Evolutionary conservation across 331 rosid species (phyloP).

Genomic region (Stylosanthes scabra): DNA sequence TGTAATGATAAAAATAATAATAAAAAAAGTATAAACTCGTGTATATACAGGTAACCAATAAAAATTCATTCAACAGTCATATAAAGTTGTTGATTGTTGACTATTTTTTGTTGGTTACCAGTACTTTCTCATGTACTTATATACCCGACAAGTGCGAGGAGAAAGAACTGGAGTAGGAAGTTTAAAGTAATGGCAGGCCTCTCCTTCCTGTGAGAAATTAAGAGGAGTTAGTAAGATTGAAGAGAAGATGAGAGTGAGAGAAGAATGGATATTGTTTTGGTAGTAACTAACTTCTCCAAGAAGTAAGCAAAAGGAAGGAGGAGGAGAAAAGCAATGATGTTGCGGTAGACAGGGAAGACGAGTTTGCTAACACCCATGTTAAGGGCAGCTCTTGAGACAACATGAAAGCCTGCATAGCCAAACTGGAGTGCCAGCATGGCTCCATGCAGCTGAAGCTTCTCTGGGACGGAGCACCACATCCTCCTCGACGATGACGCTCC

Average conservation of each 20-base stretch:
- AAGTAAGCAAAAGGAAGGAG: slow-evolving; percentile 92
- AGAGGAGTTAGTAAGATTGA: neutral
- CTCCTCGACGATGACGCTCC: slow-evolving; percentile 53
- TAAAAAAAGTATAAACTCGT: too few species aligned
- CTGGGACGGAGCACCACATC: slow-evolving; percentile 86
- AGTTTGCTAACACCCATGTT: slow-evolving; percentile 97
- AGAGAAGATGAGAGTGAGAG: too few species aligned
- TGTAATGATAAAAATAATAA: too few species aligned
- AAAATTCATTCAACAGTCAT: too few species aligned
- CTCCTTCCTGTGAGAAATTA: slow-evolving; percentile 70
- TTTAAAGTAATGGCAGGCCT: slow-evolving; percentile 81
- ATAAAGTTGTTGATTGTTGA: too few species aligned
- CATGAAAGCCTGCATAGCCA: slow-evolving; percentile 97
- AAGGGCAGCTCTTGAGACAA: slow-evolving; percentile 92
- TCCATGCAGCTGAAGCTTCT: slow-evolving; percentile 79
- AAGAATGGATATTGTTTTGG: too few species aligned
- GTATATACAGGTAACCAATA: too few species aligned
- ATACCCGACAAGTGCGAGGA: slow-evolving; percentile 96
- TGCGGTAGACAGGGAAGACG: slow-evolving; percentile 91
- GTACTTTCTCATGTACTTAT: too few species aligned
- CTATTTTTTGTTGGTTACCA: too few species aligned
- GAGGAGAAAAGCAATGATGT: slow-evolving; percentile 81
- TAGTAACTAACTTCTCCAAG: slow-evolving; percentile 68
- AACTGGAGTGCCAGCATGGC: slow-evolving; percentile 98
- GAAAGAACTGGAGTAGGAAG: slow-evolving; percentile 76